phyloP scores from a whole-genome alignment of 139 green algal species.

The Volvox africanus region DNA sequence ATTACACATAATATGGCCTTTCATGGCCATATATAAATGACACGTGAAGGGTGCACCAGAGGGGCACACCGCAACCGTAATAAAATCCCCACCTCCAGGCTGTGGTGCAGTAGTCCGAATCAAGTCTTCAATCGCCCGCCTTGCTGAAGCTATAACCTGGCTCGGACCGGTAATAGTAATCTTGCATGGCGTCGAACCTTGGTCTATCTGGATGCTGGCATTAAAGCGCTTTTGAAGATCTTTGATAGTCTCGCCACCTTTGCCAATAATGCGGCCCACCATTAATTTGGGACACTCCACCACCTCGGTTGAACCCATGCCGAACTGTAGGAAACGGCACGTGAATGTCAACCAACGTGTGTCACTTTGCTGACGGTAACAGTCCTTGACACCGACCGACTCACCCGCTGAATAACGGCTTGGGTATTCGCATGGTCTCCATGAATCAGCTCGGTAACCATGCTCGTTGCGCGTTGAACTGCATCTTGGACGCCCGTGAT shows the following conservation, averaged over 20 bases:
- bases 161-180: conserved; percentile 87
- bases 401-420: conserved; percentile 88
- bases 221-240: conserved; percentile 87
- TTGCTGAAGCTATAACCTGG: conserved; percentile 57
- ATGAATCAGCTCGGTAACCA: conserved; percentile 90
- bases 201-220: conserved; percentile 88
- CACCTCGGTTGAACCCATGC: conserved; percentile 68
- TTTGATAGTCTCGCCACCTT: conserved; percentile 96
- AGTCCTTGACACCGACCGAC: neutral
- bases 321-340: conserved; percentile 73
- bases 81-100: neutral
- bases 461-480: conserved; percentile 75
- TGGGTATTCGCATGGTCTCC: conserved; percentile 84
- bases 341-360: too few relatives aligned
- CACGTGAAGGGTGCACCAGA: too few relatives aligned
- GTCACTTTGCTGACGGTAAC: too few relatives aligned
- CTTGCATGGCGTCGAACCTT: conserved; percentile 85
- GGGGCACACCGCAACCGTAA: too few relatives aligned
- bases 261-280: conserved; percentile 95
- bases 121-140: conserved; percentile 59
- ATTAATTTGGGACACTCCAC: conserved; percentile 91
- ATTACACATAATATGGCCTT: too few relatives aligned
- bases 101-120: conserved; percentile 10
- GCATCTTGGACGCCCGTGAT: conserved; percentile 77
- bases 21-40: neutral